A percentile compares a stretch with the other conserved stretches of the same genome.
phyloP scores from a whole-genome alignment of 306 rosid species.

The Castanospermum australe region DNA sequence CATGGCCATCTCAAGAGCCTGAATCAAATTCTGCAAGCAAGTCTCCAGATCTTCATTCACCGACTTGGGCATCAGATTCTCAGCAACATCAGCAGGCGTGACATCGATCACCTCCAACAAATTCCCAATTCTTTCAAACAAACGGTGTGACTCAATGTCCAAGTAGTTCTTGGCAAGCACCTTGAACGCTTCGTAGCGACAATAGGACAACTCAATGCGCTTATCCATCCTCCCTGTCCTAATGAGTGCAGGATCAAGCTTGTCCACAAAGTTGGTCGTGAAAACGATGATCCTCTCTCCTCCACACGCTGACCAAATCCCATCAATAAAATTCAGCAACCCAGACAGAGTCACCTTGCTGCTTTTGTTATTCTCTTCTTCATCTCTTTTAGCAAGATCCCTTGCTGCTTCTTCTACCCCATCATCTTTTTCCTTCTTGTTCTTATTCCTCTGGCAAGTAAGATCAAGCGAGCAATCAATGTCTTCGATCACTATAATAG shows the following conservation, averaged over 20 bases:
- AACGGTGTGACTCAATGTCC: constrained; percentile 27
- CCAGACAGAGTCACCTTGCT: constrained; percentile 51
- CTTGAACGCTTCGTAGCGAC: constrained; percentile 46
- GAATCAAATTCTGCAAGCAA: constrained; percentile 39
- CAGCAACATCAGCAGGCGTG: constrained; percentile 54
- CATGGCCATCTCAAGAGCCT: constrained; percentile 32
- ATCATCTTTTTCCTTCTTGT: constrained; percentile 10
- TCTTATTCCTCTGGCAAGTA: constrained; percentile 36
- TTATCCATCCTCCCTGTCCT: constrained; percentile 52
- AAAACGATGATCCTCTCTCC: constrained; percentile 46
- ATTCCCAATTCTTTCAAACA: constrained; percentile 20
- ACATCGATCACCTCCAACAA: constrained; percentile 32
- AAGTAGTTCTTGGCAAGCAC: constrained; percentile 48
- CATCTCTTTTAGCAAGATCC: neutral
- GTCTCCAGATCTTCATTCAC: constrained; percentile 14
- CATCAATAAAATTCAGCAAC: no score
- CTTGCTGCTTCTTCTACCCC: neutral
- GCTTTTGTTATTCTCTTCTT: constrained; percentile 15
- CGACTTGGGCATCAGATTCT: constrained; percentile 54
- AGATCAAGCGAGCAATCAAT: constrained; percentile 51
- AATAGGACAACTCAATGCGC: constrained; percentile 47
- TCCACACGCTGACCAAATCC: constrained; percentile 60
- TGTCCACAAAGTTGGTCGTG: constrained; percentile 47
- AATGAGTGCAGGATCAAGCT: constrained; percentile 48
- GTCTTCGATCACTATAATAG: constrained; percentile 44